Evolutionary conservation across 2,329 filamentous ascomycete species (phyloP), one percentile per base, ranked within the genome.

Genomic region (Arthrobotrys sinensis): DNA sequence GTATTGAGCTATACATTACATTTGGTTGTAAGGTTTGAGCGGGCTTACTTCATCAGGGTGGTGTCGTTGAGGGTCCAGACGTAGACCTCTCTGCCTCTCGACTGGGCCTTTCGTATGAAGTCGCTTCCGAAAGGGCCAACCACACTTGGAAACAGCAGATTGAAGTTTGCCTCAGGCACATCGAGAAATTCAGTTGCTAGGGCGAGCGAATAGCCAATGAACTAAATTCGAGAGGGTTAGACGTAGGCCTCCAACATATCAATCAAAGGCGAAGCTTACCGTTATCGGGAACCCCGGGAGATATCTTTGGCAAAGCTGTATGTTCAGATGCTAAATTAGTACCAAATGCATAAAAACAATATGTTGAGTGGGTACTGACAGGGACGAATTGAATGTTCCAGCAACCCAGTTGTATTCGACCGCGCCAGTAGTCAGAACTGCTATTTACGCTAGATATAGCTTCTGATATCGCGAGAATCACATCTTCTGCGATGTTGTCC

Each of bases 21-120:
- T 40, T 21, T 11, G 19, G 4, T 7, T 12, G n/a, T 36, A 24
- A 10, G 48, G 11, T 32, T 10, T 38, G 32, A 1, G 32, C 2
- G 21, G 12, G n/a, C 80, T 90, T 93, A 97, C 81, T 90, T 88
- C 94, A 98, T 97, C 84, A 90, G 89, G 62, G 87, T 86, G 79
- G 89, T 88, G 12, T 91, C 88, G 83, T 98, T 97, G 63, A 97
- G 92, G 0, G 94, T 97, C 95, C 95, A 98, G 0, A 90, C 88
- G 81, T 91, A 91, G 3, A 97, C 86, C 3, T 88, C 87, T 21
- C 91, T 88, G 14, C 87, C 85, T 1, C 86, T 85, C 57, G 85
- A 83, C 77, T 87, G 87, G 28, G 89, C 88, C 68, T 91, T 88
- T 11, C 86, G 86, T 14, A 94, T 84, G 85, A 97, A 96, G 10